Evolutionary conservation across 768 basidiomycete genomes (phyloP), one percentile per base, ranked within the genome.

Genomic region (Mycena latifolia): DNA sequence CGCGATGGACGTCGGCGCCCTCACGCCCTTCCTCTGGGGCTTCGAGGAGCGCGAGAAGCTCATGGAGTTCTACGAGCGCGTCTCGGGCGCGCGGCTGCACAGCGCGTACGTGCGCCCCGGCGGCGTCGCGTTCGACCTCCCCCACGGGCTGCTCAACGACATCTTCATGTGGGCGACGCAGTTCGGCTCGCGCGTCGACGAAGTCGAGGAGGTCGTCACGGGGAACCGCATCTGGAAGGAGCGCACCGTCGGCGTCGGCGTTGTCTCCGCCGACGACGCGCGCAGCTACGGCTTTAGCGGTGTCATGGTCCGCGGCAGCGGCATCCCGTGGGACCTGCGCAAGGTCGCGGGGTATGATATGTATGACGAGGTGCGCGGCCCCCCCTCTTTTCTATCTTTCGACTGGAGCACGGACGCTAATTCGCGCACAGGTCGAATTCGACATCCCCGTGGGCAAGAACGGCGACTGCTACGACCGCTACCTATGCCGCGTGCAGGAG

Each of bases 11-110:
- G 97, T 99, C 68, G 97, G 97, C 77, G 97, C 95, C 63, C 88
- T 99, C 12, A 99, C 97, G 2, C 97, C 97, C 39, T 99, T 98
- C 90, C 84, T 99, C 31, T 99, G 97, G 96, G 97, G 97, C 72
- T 99, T 99, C 85, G 97, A 99, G 80, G 97, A 99, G 79, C 95
- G 97, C 61, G 97, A 99, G 82, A 99, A 99, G 84, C 89, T 99
- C 69, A 99, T 99, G 97, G 97, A 99, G 77, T 99, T 99, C 81
- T 99, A 99, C 78, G 97, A 99, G 81, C 95, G 97, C 61, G 97
- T 99, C 43, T 98, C 96, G 11, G 97, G 97, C 69, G 97, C 97
- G 6, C 96, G 97, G 60, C 86, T 99, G 73, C 97, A 99, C 74
- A 90, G 95, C 7, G 97, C 97, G n/a, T 99, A 98, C 77, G 92